Evolutionary conservation across 2,329 filamentous ascomycete genomes (phyloP), one percentile per base, ranked within the genome.

Genomic region (Aspergillus quadrilineatus): DNA sequence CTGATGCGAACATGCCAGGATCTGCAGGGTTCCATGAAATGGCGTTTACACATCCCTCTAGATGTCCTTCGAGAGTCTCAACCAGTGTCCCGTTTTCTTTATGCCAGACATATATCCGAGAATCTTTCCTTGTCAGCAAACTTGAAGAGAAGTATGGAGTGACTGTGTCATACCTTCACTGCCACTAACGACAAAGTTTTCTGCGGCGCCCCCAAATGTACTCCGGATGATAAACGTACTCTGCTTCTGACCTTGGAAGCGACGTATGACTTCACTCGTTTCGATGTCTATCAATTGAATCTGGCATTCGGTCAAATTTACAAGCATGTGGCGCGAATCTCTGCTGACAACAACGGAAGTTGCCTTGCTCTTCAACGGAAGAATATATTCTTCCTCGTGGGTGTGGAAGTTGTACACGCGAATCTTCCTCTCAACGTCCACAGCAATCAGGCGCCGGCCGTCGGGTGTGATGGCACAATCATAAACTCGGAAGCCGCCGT

Each of bases 141-240:
- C 14, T 12, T 34, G 52, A 34, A 49, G 17, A 9, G 10, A 43
- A 47, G 22, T n/a, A 6, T 39, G 4, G 14, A 43, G 10, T 6
- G 7, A 12, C 15, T 9, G 8, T 39, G 3, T 9, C 79, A 67
- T 77, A 92, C 90, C 89, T 82, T 97, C 92, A 67, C 92, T 96
- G 9, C 94, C 94, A 67, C 90, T 93, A 29, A 95, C 81, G 8
- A 97, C 88, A 72, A 97, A 97, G 70, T 88, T 92, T 75, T 97
- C 92, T 57, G 90, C 88, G 1, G 93, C 92, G 32, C 94, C 94
- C 15, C 94, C 94, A 74, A 97, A 94, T 0, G 82, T 79, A 66
- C 87, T 89, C 50, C 93, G 83, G 57, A 99, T 95, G 54, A 97
- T 83, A 68, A 80, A 96, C 1, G 88, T 78, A 53, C 85, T 87